Base-by-base conservation (phyloP, 2,329 filamentous ascomycete genomes). In the Fusarium annulatum region DNA sequence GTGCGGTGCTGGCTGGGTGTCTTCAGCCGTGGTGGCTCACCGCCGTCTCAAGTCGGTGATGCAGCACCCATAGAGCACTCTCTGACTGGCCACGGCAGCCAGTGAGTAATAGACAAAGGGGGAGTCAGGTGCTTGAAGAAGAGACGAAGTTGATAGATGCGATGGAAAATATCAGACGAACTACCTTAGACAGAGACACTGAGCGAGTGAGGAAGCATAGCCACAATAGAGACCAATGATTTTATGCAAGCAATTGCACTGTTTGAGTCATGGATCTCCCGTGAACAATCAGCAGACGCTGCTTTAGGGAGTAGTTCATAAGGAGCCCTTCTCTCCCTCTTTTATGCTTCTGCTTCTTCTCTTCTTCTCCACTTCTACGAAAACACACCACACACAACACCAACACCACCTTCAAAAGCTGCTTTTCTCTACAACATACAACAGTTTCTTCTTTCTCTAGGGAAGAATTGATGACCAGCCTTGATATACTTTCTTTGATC, bases 1-100 rank as follows among this genome's bases (percentile, higher is more conserved):
- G 88, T 94, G 36, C 86, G 85, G 51, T 94, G 92, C 76, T 94
- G 92, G 92, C 90, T 91, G 88, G 91, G 89, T 11, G 83, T 93
- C 5, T 94, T 89, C 76, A 81, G 79, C 11, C 76, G 79, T 71
- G 82, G 73, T 59, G 84, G 78, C 10, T 77, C 77, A 42, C 73
- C 74, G 23, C 48, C 30, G 61, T 64, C 49, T 21, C 61, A 52
- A 45, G 63, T 51, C 23, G 64, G 61, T 56, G 73, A 70, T 46
- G 64, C 55, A 49, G 48, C 48, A 39, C 58, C 59, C 14, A 30
- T 21, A 11, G 43, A 51, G 51, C 18, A 38, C n/a, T 33, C 33
- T 45, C 23, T n/a, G 28, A 33, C 41, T 62, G 53, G 41, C 53
- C 43, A 63, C 26, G 21, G 45, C 9, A 34, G n/a, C 28, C 64